Conservation (phyloP, 2,329 filamentous ascomycete species). For the Emmonsiellopsis sp. region DNA sequence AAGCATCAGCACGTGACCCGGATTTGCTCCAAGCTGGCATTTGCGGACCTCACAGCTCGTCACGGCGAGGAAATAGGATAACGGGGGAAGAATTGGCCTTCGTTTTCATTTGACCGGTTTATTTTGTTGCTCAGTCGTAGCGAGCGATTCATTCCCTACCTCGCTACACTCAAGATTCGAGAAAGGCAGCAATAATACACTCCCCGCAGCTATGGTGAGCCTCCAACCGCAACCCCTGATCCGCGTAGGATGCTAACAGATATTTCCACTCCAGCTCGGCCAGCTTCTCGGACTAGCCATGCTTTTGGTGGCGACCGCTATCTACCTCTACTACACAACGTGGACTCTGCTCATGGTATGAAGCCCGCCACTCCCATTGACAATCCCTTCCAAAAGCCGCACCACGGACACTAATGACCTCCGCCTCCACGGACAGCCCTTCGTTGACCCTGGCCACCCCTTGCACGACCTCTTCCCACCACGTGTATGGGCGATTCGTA, state of each 20-base stretch:
- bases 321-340: constrained; percentile 88
- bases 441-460: constrained; percentile 89
- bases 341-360: constrained; percentile 96
- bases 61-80: background rate
- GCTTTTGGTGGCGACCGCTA: constrained; percentile 62
- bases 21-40: background rate
- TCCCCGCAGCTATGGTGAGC: constrained; percentile 11
- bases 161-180: background rate
- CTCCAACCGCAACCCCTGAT: background rate
- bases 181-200: background rate
- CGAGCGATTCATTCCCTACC: background rate
- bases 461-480: constrained; percentile 93
- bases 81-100: background rate
- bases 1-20: background rate
- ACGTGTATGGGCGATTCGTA: constrained; percentile 96
- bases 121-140: background rate
- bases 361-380: background rate
- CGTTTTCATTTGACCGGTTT: background rate
- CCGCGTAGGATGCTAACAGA: constrained; percentile 4
- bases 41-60: background rate
- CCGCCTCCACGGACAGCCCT: constrained; percentile 57
- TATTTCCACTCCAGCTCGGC: constrained; percentile 61
- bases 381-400: background rate
- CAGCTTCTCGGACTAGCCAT: constrained; percentile 70
- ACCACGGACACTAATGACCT: constrained; percentile 2